These are phyloP conservation scores for Neocatenulostroma microsporum DNA, from an alignment of 2,329 filamentous ascomycete genomes.

Conservation along the genomic window DNA sequence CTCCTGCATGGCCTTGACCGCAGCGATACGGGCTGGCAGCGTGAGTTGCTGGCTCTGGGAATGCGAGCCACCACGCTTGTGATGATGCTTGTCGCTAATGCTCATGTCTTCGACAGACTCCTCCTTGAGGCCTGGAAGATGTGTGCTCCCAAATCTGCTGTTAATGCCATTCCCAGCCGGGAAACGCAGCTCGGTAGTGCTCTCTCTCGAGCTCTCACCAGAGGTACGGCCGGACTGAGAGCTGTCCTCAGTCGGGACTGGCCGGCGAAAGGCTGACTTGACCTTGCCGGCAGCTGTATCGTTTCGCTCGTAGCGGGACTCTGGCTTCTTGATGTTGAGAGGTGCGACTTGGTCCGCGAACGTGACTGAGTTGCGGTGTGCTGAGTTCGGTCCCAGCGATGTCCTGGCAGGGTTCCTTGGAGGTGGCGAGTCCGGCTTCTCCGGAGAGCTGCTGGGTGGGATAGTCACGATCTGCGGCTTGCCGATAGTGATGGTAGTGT, in stretches of 20 bases:
- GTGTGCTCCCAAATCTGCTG: conserved; percentile 22
- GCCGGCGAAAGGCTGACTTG: conserved; percentile 22
- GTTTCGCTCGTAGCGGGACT: conserved; percentile 14
- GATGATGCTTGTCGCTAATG: conserved; percentile 22
- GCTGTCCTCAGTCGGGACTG: conserved; percentile 20
- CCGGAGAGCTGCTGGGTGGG: conserved; percentile 23
- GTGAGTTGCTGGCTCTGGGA: conserved; percentile 20
- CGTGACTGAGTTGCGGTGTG: conserved; percentile 22
- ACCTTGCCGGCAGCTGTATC: conserved; percentile 16
- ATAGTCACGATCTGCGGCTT: conserved; percentile 29
- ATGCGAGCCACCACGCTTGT: conserved; percentile 12
- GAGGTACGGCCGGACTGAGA: conserved; percentile 13
- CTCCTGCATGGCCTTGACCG: conserved; percentile 31
- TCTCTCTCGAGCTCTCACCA: conserved; percentile 21
- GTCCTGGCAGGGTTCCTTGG: conserved; percentile 12
- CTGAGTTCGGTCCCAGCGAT: conserved; percentile 11
- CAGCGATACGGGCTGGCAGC: conserved; percentile 27
- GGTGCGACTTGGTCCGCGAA: conserved; percentile 30
- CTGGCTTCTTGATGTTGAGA: conserved; percentile 26
- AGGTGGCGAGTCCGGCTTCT: conserved; percentile 18
- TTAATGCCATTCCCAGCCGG: conserved; percentile 16
- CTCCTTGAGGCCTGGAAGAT: conserved; percentile 42
- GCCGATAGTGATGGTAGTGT: conserved; percentile 29
- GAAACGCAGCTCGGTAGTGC: conserved; percentile 21
- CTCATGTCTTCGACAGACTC: conserved; percentile 43